A percentile compares a stretch with the other conserved stretches of the same genome.
Evolutionary conservation across 305 asterid genomes (phyloP).

Genomic region (Fraxinus sp.): DNA sequence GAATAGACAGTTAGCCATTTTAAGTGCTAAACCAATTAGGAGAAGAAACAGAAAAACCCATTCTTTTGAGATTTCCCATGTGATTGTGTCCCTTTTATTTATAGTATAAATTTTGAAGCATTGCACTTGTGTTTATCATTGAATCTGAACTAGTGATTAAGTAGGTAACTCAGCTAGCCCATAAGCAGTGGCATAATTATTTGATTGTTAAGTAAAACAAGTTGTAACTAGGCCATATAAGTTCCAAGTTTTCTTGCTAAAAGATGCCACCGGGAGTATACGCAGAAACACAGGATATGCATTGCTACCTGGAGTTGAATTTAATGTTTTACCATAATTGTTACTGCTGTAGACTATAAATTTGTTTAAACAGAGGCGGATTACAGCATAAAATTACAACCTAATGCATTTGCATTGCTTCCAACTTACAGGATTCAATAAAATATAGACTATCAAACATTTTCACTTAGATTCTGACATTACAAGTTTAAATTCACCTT

Average conservation of each 20-base stretch:
- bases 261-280: neutral
- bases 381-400: neutral
- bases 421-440: slow-evolving; percentile 14
- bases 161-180: neutral
- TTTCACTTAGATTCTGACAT: neutral
- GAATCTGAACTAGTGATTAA: neutral
- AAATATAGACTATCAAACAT: neutral
- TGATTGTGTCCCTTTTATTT: neutral
- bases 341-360: slow-evolving; percentile 3
- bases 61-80: neutral
- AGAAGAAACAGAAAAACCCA: neutral
- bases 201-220: neutral
- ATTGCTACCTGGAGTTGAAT: neutral
- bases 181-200: neutral
- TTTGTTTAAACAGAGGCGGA: slow-evolving; percentile 18
- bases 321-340: neutral
- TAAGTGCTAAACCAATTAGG: neutral
- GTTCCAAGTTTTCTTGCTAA: neutral
- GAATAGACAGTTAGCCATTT: neutral
- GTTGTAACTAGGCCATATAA: neutral
- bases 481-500: slow-evolving; percentile 35
- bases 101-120: neutral
- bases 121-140: neutral
- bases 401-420: slow-evolving; percentile 1
- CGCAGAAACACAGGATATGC: neutral